phyloP scores from a whole-genome alignment of 2,329 filamentous ascomycete species.

The Xylariaceae sp. region DNA sequence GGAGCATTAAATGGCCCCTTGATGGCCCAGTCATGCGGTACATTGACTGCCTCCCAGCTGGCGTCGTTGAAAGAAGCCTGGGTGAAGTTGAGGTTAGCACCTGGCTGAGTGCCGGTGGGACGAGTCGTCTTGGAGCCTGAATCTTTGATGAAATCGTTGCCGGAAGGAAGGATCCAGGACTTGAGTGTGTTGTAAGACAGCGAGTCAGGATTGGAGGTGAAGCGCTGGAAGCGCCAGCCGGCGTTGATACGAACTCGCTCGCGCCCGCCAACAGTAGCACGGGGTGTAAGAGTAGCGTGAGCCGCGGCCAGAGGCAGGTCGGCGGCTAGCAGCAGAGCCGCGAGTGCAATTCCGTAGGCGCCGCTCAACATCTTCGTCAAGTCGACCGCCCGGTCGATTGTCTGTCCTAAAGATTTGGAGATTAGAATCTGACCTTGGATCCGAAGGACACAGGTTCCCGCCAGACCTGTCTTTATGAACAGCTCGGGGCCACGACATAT shows the following conservation, averaged over 20 bases:
- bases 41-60: conserved; percentile 46
- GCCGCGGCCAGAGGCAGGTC: too few species aligned
- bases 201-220: conserved; percentile 43
- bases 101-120: conserved; percentile 36
- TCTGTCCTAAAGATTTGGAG: too few species aligned
- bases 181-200: conserved; percentile 44
- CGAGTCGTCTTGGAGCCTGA: conserved; percentile 33
- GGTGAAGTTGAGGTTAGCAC: conserved; percentile 38
- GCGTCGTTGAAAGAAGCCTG: conserved; percentile 39
- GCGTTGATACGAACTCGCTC: conserved; percentile 45
- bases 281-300: too few species aligned
- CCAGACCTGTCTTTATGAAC: too few species aligned
- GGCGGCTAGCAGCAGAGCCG: too few species aligned
- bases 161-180: conserved; percentile 44
- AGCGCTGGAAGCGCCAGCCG: conserved; percentile 46
- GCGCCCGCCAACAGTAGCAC: too few species aligned
- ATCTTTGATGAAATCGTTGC: conserved; percentile 41
- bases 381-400: too few species aligned
- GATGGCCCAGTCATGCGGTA: conserved; percentile 55
- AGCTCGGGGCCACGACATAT: too few species aligned
- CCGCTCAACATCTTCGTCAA: too few species aligned
- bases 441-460: too few species aligned
- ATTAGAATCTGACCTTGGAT: too few species aligned
- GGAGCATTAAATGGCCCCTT: conserved; percentile 48
- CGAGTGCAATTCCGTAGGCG: too few species aligned